phyloP scores from a whole-genome alignment of 176 grass and related monocot genomes.

The Saccharum spontaneum region DNA sequence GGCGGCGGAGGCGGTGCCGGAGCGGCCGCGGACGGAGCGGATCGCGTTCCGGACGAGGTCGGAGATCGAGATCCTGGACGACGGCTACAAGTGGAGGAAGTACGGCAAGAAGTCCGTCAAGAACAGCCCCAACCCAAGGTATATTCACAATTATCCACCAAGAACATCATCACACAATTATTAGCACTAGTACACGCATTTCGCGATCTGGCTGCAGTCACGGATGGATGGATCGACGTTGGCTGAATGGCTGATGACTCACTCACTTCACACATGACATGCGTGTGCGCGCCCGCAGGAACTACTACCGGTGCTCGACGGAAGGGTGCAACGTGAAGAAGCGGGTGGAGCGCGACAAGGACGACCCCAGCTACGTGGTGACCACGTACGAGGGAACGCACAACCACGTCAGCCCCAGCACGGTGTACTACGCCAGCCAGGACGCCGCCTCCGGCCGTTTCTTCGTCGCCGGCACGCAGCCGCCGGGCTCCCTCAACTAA shows the following conservation, averaged over 20 bases:
- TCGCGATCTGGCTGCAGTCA: not conserved
- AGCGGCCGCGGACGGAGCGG: slow-evolving; percentile 58
- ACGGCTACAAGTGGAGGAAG: slow-evolving; percentile 96
- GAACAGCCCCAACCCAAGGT: slow-evolving; percentile 96
- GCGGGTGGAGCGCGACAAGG: slow-evolving; percentile 87
- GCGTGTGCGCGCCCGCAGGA: slow-evolving; percentile 37
- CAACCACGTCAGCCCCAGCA: slow-evolving; percentile 84
- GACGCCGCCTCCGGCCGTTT: slow-evolving; percentile 80
- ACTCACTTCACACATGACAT: not conserved
- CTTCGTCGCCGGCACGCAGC: slow-evolving; percentile 80
- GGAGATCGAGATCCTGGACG: slow-evolving; percentile 74
- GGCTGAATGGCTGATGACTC: too few species aligned
- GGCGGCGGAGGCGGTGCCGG: slow-evolving; percentile 31
- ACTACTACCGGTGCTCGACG: slow-evolving; percentile 96
- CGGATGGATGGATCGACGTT: too few species aligned
- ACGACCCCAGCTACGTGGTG: slow-evolving; percentile 86
- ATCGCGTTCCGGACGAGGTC: slow-evolving; percentile 90
- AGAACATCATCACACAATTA: not conserved
- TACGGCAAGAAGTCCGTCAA: slow-evolving; percentile 99
- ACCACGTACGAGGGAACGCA: slow-evolving; percentile 92
- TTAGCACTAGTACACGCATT: not conserved
- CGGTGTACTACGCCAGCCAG: slow-evolving; percentile 86
- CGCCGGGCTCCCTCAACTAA: slow-evolving; percentile 38
- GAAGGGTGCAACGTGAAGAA: slow-evolving; percentile 96
- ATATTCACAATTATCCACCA: not conserved